phyloP scores from a whole-genome alignment of 306 rosid species.

The Sindora glabra region DNA sequence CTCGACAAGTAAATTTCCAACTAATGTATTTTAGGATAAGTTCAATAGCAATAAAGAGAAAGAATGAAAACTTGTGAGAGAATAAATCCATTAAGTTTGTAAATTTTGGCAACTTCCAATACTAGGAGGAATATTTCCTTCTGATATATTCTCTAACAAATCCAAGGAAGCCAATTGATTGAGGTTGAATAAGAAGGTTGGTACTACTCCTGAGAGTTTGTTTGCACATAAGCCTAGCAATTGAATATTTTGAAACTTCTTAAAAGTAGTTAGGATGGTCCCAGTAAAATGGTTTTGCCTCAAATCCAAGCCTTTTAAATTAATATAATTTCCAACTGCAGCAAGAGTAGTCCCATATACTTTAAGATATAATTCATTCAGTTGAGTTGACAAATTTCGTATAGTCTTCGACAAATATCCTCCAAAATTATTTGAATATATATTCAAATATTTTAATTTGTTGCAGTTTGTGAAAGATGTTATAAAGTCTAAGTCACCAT shows the following conservation, averaged over 20 bases:
- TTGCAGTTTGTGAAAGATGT: slow-evolving; percentile 9
- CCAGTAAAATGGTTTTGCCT: background rate
- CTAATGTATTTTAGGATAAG: background rate
- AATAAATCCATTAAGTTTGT: background rate
- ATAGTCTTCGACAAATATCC: slow-evolving; percentile 1
- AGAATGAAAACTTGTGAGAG: background rate
- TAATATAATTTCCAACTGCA: background rate
- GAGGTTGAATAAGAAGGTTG: slow-evolving; percentile 6
- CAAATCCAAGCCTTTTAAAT: background rate
- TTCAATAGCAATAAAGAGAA: background rate
- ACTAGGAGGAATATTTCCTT: slow-evolving; percentile 11
- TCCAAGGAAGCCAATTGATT: background rate
- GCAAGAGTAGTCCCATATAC: background rate
- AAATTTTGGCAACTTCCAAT: background rate
- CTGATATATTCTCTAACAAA: background rate
- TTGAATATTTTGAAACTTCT: background rate
- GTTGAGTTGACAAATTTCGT: slow-evolving; percentile 12
- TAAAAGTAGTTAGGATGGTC: background rate
- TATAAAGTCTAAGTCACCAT: background rate
- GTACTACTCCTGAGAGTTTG: background rate
- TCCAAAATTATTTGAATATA: background rate
- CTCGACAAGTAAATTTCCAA: background rate
- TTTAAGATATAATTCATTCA: background rate
- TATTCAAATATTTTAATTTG: background rate
- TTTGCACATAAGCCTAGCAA: background rate